Evolutionary conservation across 1,139 yeast species (phyloP), one percentile per base, ranked within the genome.

Genomic region (Kazachstania sp.): DNA sequence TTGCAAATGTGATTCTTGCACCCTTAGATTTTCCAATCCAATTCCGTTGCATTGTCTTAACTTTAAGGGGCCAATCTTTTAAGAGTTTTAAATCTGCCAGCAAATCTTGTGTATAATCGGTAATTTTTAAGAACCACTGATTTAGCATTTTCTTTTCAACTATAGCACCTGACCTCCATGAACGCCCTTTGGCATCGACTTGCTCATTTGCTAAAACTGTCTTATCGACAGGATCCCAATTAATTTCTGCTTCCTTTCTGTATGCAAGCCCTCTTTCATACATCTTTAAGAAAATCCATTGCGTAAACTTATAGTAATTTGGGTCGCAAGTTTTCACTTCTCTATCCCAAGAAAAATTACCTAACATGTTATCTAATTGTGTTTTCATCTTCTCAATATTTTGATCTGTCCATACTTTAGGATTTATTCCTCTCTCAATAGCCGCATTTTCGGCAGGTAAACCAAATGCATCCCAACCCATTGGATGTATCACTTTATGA

Each of bases 401-500:
- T 9, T 71, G 59, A 41, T 71, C 72, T 0, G 98, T 92, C 98
- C 98, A 92, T 0, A 68, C 73, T 0, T 79, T 77, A 0, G 98
- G 97, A 53, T 79, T 80, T 15, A 86, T 74, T 0, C 81, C 81
- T 53, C 95, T 70, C 62, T 90, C 96, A 30, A 86, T 81, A 0
- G 98, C 98, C 0, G 98, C 98, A 66, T 92, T 92, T 63, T 92
- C 98, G 0, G 98, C 98, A 0, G 98, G 98, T 37, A 92, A 71
- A 0, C 98, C 98, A 71, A 92, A 92, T 0, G 97, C 95, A 71
- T 92, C 98, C 97, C 97, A 92, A 0, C 98, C 98, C 95, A 92
- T 90, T 0, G 98, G 97, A 63, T 92, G 95, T 5, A 90, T 73
- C 16, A 90, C 96, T 39, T 81, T 70, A 53, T 74, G 77, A 0